phyloP scores from a whole-genome alignment of 208 protist species.

The Leptomonas seymouri region DNA sequence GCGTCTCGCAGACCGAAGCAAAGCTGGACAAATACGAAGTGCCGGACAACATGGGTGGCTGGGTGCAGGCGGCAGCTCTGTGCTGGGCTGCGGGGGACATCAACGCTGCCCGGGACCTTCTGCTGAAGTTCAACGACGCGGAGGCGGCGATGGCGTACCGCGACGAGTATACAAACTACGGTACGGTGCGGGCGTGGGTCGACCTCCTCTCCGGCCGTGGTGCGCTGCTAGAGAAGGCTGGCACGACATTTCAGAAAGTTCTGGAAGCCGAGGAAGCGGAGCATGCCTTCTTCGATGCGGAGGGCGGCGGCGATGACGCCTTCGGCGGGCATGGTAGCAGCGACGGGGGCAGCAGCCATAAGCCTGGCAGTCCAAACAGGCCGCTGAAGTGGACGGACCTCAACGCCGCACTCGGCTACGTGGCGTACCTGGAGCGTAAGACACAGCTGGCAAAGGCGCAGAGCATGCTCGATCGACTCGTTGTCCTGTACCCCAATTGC shows the following conservation, averaged over 20 bases:
- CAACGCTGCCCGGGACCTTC: slow-evolving; percentile 66
- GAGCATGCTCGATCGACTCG: slow-evolving; percentile 81
- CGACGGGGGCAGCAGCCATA: not conserved
- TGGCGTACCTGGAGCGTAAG: slow-evolving; percentile 87
- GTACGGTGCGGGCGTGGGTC: slow-evolving; percentile 80
- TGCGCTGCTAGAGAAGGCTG: slow-evolving; percentile 86
- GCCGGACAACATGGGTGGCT: slow-evolving; percentile 49
- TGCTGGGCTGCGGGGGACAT: slow-evolving; percentile 69
- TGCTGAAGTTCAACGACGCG: slow-evolving; percentile 49
- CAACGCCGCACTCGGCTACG: slow-evolving; percentile 84
- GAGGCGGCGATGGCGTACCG: slow-evolving; percentile 42
- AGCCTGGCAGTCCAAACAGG: not conserved
- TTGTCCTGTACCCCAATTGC: slow-evolving; percentile 71
- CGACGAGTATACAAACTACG: slow-evolving; percentile 86
- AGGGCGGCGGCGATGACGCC: not conserved
- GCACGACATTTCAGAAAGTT: slow-evolving; percentile 66
- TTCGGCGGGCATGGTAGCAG: not conserved
- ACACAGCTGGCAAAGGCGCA: slow-evolving; percentile 75
- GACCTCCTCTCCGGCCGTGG: slow-evolving; percentile 83
- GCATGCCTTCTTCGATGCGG: slow-evolving; percentile 19
- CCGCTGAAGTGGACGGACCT: slow-evolving; percentile 53
- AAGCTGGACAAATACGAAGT: slow-evolving; percentile 46
- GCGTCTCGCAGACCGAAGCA: slow-evolving; percentile 52
- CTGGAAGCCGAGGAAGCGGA: slow-evolving; percentile 55
- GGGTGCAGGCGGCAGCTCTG: slow-evolving; percentile 73